Percentiles rank a stretch among this genome's conserved stretches.
These are phyloP conservation scores for Salvia sclarea DNA, from an alignment of 305 asterid genomes.

Conservation along the genomic window DNA sequence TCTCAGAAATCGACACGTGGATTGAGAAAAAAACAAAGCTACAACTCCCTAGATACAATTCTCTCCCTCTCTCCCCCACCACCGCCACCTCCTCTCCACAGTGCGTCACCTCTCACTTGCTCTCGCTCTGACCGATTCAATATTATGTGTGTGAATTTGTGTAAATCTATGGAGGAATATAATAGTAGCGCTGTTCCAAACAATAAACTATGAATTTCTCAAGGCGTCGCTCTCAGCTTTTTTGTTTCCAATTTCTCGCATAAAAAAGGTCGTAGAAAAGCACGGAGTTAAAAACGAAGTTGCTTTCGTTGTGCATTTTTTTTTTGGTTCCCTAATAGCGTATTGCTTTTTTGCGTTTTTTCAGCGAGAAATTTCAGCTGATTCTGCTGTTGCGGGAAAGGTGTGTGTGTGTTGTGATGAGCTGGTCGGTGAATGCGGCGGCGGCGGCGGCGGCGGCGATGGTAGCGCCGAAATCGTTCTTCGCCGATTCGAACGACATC, in stretches of 20 bases:
- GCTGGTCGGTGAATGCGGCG: slow-evolving; percentile 43
- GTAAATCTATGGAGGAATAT: not conserved
- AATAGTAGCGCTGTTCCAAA: slow-evolving; percentile 10
- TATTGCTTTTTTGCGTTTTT: no score
- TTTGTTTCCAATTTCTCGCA: not conserved
- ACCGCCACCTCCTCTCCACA: not conserved
- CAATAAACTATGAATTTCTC: not conserved
- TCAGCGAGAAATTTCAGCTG: not conserved
- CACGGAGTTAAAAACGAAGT: slow-evolving; percentile 7
- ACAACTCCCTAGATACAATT: not conserved
- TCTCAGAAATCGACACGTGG: slow-evolving; percentile 29
- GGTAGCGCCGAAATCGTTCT: slow-evolving; percentile 45
- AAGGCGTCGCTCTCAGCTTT: slow-evolving; percentile 14
- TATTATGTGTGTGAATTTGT: not conserved
- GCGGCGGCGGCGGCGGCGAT: slow-evolving; percentile 35
- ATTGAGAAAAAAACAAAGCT: slow-evolving; percentile 21
- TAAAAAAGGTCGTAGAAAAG: not conserved
- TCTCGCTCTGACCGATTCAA: not conserved
- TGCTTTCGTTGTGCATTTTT: not conserved
- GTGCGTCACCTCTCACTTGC: slow-evolving; percentile 14
- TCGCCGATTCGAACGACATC: slow-evolving; percentile 65
- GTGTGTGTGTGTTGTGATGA: slow-evolving; percentile 30
- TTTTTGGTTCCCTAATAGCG: no score
- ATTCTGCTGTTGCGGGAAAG: not conserved
- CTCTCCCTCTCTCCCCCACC: not conserved